Percentiles rank a stretch among this genome's conserved stretches.
Conservation (phyloP, 2,329 filamentous ascomycete species). For the Calonectria naviculata region DNA sequence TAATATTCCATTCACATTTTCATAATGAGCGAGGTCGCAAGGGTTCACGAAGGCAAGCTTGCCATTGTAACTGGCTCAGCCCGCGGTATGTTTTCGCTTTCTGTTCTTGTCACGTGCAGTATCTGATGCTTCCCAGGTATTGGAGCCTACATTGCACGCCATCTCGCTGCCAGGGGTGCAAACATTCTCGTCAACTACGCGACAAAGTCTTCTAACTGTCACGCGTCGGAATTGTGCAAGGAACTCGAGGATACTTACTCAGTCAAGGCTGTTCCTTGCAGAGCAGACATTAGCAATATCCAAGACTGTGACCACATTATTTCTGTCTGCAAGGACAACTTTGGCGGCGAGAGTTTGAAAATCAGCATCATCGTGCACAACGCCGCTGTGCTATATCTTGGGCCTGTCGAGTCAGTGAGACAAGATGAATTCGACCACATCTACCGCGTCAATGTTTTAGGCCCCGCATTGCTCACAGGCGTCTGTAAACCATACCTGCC, state of each 20-base stretch:
- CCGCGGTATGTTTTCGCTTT: constrained; percentile 49
- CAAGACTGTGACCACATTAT: constrained; percentile 64
- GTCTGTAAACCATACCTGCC: constrained; percentile 66
- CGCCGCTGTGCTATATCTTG: constrained; percentile 63
- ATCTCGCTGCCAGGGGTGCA: constrained; percentile 66
- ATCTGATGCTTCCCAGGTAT: constrained; percentile 55
- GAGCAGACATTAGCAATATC: constrained; percentile 71
- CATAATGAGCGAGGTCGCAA: background rate
- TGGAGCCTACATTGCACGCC: constrained; percentile 63
- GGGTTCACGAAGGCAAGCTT: constrained; percentile 56
- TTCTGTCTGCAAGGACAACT: constrained; percentile 60
- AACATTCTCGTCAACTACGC: constrained; percentile 67
- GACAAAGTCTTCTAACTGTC: constrained; percentile 57
- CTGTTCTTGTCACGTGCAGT: constrained; percentile 4
- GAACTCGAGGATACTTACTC: constrained; percentile 54
- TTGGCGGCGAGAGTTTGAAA: constrained; percentile 56
- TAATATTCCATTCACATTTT: background rate
- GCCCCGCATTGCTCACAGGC: constrained; percentile 65
- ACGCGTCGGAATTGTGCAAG: constrained; percentile 55
- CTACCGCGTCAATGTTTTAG: constrained; percentile 69
- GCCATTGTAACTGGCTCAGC: constrained; percentile 64
- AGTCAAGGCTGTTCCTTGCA: constrained; percentile 64
- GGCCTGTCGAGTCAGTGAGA: constrained; percentile 56
- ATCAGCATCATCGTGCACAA: constrained; percentile 70
- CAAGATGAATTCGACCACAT: constrained; percentile 63